Conservation (phyloP, 495 filamentous ascomycete species). For the Hypoxylon rickii region DNA sequence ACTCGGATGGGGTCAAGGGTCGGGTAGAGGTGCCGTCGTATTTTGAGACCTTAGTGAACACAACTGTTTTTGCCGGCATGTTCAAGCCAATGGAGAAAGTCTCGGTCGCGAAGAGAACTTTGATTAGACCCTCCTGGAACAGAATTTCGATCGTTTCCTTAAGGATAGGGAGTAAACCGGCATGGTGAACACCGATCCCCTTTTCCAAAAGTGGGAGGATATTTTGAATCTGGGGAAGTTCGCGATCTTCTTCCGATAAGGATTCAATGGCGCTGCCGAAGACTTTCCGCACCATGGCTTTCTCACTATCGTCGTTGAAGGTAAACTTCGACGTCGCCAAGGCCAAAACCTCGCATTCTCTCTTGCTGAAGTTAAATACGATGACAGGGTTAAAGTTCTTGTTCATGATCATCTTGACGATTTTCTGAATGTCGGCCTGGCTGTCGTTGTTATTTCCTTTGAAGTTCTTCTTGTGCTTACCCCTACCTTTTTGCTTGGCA, state of each 20-base stretch:
- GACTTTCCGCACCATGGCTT: constrained; percentile 90
- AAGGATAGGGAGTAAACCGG: constrained; percentile 89
- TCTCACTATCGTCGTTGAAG: constrained; percentile 98
- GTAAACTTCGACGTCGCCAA: constrained; percentile 80
- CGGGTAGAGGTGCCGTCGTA: constrained; percentile 83
- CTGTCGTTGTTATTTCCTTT: constrained; percentile 74
- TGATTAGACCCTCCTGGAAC: constrained; percentile 97
- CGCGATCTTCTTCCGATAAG: constrained; percentile 87
- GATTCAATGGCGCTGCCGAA: constrained; percentile 88
- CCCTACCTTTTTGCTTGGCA: constrained; percentile 79
- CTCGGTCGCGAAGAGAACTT: constrained; percentile 96
- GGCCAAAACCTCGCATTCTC: constrained; percentile 87
- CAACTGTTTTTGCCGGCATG: constrained; percentile 98
- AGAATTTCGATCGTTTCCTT: constrained; percentile 99
- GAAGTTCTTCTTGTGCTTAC: constrained; percentile 87
- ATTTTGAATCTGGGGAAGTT: constrained; percentile 86
- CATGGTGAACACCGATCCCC: constrained; percentile 97
- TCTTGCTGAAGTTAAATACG: constrained; percentile 98
- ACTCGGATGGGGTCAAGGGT: constrained; percentile 93
- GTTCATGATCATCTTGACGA: constrained; percentile 97
- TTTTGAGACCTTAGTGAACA: constrained; percentile 95
- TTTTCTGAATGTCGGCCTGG: constrained; percentile 89
- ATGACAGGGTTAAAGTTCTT: constrained; percentile 97
- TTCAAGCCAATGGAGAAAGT: constrained; percentile 98
- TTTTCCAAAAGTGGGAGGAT: constrained; percentile 87